Evolutionary conservation across 2,329 filamentous ascomycete genomes (phyloP).

Genomic region (Cladosporium sp.): DNA sequence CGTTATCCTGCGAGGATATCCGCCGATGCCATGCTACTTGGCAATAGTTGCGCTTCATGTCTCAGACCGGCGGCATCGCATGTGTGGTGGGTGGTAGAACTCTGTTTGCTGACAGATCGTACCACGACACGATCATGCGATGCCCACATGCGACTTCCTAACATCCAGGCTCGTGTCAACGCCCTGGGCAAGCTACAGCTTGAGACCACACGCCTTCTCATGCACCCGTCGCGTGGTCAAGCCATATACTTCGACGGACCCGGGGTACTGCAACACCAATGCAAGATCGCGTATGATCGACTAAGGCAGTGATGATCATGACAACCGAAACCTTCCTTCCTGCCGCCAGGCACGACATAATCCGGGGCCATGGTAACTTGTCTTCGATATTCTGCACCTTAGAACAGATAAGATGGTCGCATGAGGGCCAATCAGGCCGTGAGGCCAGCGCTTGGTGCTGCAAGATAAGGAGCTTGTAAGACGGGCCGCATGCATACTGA

Average conservation of each 20-base stretch:
- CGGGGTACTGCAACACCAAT: not conserved
- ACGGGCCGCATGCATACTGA: too few species aligned
- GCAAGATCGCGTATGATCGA: not conserved
- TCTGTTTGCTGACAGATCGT: not conserved
- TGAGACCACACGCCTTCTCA: not conserved
- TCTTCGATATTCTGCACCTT: not conserved
- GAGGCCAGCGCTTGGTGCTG: not conserved
- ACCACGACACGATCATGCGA: not conserved
- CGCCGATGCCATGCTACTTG: not conserved
- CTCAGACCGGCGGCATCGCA: not conserved
- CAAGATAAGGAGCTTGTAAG: too few species aligned
- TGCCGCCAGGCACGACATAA: not conserved
- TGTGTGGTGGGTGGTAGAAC: not conserved
- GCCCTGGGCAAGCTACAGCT: not conserved
- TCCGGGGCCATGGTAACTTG: not conserved
- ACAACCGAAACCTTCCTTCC: not conserved
- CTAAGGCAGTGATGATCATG: not conserved
- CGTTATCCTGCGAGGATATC: not conserved
- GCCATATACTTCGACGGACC: not conserved
- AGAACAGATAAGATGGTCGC: not conserved
- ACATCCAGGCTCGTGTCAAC: not conserved
- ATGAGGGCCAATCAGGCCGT: not conserved
- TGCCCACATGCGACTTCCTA: not conserved
- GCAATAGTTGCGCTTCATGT: not conserved
- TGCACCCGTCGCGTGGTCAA: not conserved